Conservation (phyloP, 768 basidiomycete species). For the Auriscalpium orientale region DNA sequence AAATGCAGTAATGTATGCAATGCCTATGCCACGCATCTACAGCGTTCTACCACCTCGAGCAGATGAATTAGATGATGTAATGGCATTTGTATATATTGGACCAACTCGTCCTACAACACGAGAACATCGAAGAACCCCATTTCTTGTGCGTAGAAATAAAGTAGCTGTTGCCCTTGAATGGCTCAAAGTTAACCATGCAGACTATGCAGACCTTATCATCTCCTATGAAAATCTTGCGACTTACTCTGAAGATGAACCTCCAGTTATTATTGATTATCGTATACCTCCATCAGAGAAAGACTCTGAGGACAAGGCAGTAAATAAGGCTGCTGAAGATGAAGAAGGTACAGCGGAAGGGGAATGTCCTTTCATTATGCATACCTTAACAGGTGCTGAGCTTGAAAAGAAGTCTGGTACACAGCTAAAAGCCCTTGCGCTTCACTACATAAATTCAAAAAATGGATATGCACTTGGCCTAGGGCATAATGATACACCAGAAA, state of each 20-base stretch:
- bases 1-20: constrained; percentile 26
- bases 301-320: constrained; percentile 10
- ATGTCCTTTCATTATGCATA: constrained; percentile 33
- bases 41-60: constrained; percentile 23
- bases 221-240: constrained; percentile 10
- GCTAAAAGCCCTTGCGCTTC: constrained; percentile 18
- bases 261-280: constrained; percentile 9
- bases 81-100: constrained; percentile 28
- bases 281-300: neutral
- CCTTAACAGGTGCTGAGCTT: constrained; percentile 23
- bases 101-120: constrained; percentile 18
- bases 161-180: constrained; percentile 1
- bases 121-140: constrained; percentile 18
- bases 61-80: constrained; percentile 26
- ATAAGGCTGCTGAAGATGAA: constrained; percentile 22
- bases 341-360: constrained; percentile 21
- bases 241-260: constrained; percentile 17
- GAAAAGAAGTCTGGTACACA: neutral
- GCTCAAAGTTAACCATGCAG: no score
- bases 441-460: constrained; percentile 18
- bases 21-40: constrained; percentile 26
- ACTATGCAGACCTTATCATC: constrained; percentile 7
- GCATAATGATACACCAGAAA: constrained; percentile 19
- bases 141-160: constrained; percentile 6
- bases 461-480: constrained; percentile 25